Conservation (phyloP, 768 basidiomycete species). For the Pisolithus microcarpus region DNA sequence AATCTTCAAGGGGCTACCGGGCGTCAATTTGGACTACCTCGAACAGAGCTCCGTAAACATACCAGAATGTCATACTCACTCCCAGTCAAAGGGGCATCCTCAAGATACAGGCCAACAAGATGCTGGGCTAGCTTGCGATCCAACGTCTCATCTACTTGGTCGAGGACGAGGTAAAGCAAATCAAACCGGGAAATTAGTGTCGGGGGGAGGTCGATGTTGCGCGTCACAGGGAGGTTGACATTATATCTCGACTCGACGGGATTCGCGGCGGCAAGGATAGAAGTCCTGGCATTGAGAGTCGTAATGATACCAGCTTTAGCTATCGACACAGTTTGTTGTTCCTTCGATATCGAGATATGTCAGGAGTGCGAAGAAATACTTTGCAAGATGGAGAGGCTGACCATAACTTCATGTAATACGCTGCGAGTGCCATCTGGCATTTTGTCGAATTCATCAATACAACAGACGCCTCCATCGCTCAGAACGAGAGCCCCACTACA, state of each 20-base stretch:
- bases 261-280: constrained; percentile 95
- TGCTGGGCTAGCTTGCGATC: constrained; percentile 89
- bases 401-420: constrained; percentile 99
- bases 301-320: constrained; percentile 99
- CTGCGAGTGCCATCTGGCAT: constrained; percentile 98
- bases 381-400: constrained; percentile 25
- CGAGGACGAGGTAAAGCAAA: constrained; percentile 89
- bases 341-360: constrained; percentile 40
- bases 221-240: constrained; percentile 82
- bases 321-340: constrained; percentile 99
- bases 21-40: background rate
- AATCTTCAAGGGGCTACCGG: constrained; percentile 73
- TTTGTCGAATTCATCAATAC: constrained; percentile 99
- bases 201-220: constrained; percentile 95
- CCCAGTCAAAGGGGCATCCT: constrained; percentile 66
- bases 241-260: constrained; percentile 96
- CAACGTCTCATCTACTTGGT: constrained; percentile 83
- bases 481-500: constrained; percentile 85
- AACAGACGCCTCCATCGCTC: constrained; percentile 95
- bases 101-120: constrained; percentile 87
- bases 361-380: background rate
- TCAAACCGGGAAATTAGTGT: constrained; percentile 98
- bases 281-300: constrained; percentile 96
- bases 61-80: constrained; percentile 72
- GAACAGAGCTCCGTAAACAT: background rate